A percentile compares a stretch with the other conserved stretches of the same genome.
These are phyloP conservation scores for Paraconiothyrium brasiliense DNA, from an alignment of 2,329 filamentous ascomycete genomes.

Conservation along the genomic window DNA sequence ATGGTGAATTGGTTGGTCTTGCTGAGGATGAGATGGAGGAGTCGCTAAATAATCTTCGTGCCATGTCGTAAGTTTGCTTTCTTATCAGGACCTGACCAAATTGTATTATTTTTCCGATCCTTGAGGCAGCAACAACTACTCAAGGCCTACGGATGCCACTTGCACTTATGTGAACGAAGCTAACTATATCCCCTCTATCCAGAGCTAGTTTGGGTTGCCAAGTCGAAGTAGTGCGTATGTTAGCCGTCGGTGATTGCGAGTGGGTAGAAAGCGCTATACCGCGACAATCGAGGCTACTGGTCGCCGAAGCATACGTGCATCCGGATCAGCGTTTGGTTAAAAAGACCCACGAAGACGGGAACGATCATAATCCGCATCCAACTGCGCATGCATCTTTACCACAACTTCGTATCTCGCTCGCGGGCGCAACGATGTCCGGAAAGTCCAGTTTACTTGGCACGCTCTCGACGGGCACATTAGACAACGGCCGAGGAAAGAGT, in stretches of 20 bases:
- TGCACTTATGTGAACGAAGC: neutral
- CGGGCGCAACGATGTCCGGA: slow-evolving; percentile 87
- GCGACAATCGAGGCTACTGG: slow-evolving; percentile 70
- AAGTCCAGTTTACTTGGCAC: slow-evolving; percentile 93
- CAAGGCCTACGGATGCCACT: neutral
- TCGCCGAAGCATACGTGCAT: slow-evolving; percentile 88
- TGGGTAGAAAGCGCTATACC: slow-evolving; percentile 65
- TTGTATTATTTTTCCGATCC: neutral
- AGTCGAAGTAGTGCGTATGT: slow-evolving; percentile 81
- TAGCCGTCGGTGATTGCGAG: slow-evolving; percentile 86
- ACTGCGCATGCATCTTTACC: slow-evolving; percentile 44
- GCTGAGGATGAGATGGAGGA: slow-evolving; percentile 92
- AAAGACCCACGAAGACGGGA: neutral
- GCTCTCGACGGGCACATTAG: slow-evolving; percentile 83
- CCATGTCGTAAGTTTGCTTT: slow-evolving; percentile 72
- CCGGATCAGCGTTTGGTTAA: slow-evolving; percentile 58
- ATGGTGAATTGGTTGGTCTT: slow-evolving; percentile 88
- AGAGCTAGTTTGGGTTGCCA: slow-evolving; percentile 82
- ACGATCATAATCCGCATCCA: slow-evolving; percentile 18
- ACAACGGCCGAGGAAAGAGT: slow-evolving; percentile 92
- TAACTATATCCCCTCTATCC: neutral
- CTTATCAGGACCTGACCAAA: no score
- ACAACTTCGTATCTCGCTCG: slow-evolving; percentile 86
- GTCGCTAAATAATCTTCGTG: slow-evolving; percentile 81
- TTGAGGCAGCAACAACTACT: neutral